Percentiles rank a stretch among this genome's conserved stretches.
These are phyloP conservation scores for Vigna hirtella DNA, from an alignment of 306 rosid genomes.

Conservation along the genomic window DNA sequence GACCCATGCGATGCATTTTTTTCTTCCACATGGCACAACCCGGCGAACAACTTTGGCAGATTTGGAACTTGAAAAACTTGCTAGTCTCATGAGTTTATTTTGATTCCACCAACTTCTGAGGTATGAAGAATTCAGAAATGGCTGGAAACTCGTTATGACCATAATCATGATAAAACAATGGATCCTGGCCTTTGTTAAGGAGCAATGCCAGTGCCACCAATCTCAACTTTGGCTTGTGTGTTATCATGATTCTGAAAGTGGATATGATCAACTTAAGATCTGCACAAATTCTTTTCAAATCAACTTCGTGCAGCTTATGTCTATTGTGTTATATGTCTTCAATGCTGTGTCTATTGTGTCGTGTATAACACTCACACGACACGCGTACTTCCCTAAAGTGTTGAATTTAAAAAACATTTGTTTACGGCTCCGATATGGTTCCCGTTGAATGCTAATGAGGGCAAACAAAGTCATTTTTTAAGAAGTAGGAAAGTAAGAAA, in stretches of 20 bases:
- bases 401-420: no score
- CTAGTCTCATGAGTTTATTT: neutral
- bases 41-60: neutral
- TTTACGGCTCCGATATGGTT: no score
- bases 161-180: neutral
- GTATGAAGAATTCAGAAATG: neutral
- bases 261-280: slow-evolving; percentile 11
- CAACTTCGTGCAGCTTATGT: slow-evolving; percentile 11
- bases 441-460: no score
- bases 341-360: no score
- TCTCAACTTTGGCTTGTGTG: slow-evolving; percentile 2
- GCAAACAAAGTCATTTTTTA: no score
- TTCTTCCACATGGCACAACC: no score
- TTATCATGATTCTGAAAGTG: slow-evolving; percentile 14
- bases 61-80: neutral
- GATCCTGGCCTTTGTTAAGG: neutral
- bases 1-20: no score
- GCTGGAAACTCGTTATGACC: neutral
- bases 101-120: neutral
- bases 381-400: no score
- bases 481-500: no score
- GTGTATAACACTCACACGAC: no score
- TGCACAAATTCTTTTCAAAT: slow-evolving; percentile 18
- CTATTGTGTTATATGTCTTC: neutral
- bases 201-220: neutral